Percentiles rank a stretch among this genome's conserved stretches.
phyloP scores from a whole-genome alignment of 2,329 filamentous ascomycete genomes.

The Calonectria montana region DNA sequence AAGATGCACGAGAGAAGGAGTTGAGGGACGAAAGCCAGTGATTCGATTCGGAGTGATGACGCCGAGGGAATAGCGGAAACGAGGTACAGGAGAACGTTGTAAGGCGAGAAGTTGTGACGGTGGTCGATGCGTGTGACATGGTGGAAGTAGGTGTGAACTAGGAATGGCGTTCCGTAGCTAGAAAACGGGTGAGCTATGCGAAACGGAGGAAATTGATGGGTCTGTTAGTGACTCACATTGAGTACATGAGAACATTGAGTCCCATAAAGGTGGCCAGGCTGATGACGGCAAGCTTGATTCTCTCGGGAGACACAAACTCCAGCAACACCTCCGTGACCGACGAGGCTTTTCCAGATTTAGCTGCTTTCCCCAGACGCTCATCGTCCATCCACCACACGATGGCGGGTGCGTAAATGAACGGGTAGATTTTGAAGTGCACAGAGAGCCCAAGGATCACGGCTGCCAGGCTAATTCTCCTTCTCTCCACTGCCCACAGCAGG shows the following conservation, averaged over 20 bases:
- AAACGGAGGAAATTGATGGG: neutral
- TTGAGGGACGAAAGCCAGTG: constrained; percentile 90
- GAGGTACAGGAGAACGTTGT: constrained; percentile 91
- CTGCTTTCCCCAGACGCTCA: constrained; percentile 52
- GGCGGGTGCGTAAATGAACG: constrained; percentile 90
- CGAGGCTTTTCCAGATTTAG: constrained; percentile 8
- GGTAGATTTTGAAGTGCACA: constrained; percentile 99
- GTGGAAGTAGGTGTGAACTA: constrained; percentile 92
- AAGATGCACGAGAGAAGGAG: constrained; percentile 81
- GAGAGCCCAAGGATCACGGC: constrained; percentile 82
- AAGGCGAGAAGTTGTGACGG: constrained; percentile 97
- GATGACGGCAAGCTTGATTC: constrained; percentile 68
- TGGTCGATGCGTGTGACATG: constrained; percentile 95
- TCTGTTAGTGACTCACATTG: constrained; percentile 62
- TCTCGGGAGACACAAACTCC: constrained; percentile 63
- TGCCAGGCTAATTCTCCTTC: constrained; percentile 71
- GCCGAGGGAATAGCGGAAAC: constrained; percentile 71
- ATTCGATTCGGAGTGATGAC: constrained; percentile 69
- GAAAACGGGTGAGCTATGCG: constrained; percentile 19
- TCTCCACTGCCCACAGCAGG: constrained; percentile 83
- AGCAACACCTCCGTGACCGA: constrained; percentile 41
- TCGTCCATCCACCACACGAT: constrained; percentile 84
- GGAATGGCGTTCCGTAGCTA: constrained; percentile 83
- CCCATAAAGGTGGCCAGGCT: constrained; percentile 79
- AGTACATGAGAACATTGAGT: constrained; percentile 85